These are phyloP conservation scores for Berberis thunbergii DNA, from an alignment of 164 flowering plant genomes.

Conservation along the genomic window DNA sequence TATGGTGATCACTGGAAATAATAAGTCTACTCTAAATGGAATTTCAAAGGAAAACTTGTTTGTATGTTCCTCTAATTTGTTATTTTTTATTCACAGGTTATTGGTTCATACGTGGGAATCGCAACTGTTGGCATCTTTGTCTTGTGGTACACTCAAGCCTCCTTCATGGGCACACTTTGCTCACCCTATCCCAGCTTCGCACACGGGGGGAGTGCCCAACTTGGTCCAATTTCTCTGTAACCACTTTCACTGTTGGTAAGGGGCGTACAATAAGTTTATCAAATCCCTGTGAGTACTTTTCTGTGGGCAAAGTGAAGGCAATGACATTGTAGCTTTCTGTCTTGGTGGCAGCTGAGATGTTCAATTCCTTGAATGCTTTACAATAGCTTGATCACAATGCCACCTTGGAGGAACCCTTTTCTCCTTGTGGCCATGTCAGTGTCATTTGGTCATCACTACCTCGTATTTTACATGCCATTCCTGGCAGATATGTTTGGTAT, in stretches of 20 bases:
- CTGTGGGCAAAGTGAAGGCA: conserved; percentile 79
- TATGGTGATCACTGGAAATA: conserved; percentile 92
- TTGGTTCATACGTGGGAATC: conserved; percentile 82
- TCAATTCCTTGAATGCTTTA: conserved; percentile 83
- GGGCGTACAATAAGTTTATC: conserved; percentile 42
- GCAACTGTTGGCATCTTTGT: conserved; percentile 86
- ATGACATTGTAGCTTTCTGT: conserved; percentile 84
- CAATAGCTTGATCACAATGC: conserved; percentile 70
- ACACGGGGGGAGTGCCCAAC: conserved; percentile 68
- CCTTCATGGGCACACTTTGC: conserved; percentile 76
- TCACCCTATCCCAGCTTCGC: conserved; percentile 64
- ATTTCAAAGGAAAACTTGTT: too few species aligned
- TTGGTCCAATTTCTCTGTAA: conserved; percentile 62
- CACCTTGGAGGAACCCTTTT: conserved; percentile 93
- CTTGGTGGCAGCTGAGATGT: conserved; percentile 87
- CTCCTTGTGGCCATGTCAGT: conserved; percentile 81
- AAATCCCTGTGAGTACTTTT: conserved; percentile 80
- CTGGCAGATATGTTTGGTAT: conserved; percentile 70
- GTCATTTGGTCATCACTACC: conserved; percentile 69
- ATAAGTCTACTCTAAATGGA: conserved; percentile 43
- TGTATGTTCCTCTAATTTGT: neutral
- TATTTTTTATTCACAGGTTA: conserved; percentile 40
- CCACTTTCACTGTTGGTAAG: conserved; percentile 48
- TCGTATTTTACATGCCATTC: conserved; percentile 74
- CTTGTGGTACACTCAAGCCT: conserved; percentile 76